A percentile compares a stretch with the other conserved stretches of the same genome.
phyloP scores from a whole-genome alignment of 371 early-diverging fungal genomes.

The Mortierella sp. region DNA sequence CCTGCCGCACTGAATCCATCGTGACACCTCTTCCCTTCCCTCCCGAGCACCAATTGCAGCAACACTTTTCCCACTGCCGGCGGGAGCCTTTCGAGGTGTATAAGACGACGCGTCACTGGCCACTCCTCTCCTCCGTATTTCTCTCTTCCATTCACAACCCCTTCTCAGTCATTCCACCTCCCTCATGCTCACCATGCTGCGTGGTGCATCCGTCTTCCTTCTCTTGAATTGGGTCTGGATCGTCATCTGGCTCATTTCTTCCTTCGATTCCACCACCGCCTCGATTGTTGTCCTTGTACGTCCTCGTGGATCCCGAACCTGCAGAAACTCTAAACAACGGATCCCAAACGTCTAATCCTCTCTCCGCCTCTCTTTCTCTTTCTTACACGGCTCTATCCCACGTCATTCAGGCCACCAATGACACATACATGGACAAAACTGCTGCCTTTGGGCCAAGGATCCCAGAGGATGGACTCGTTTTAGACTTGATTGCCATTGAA shows the following conservation, averaged over 20 bases:
- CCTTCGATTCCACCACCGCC: constrained; percentile 41
- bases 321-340: neutral
- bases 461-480: constrained; percentile 63
- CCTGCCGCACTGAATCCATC: too few species aligned
- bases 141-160: too few species aligned
- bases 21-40: too few species aligned
- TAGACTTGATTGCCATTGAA: constrained; percentile 57
- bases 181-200: constrained; percentile 18
- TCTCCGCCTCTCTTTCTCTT: neutral
- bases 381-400: too few species aligned
- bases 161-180: neutral
- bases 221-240: constrained; percentile 37
- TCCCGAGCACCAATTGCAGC: too few species aligned
- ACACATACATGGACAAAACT: constrained; percentile 63
- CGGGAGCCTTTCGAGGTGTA: too few species aligned
- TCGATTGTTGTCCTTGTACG: constrained; percentile 51
- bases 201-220: constrained; percentile 37
- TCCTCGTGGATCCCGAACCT: neutral
- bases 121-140: too few species aligned
- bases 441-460: constrained; percentile 76
- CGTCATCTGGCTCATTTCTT: constrained; percentile 26
- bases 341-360: neutral
- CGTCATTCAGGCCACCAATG: constrained; percentile 60
- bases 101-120: too few species aligned
- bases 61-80: too few species aligned